These are phyloP conservation scores for Talaromyces wortmannii DNA, from an alignment of 495 filamentous ascomycete species.

Conservation along the genomic window DNA sequence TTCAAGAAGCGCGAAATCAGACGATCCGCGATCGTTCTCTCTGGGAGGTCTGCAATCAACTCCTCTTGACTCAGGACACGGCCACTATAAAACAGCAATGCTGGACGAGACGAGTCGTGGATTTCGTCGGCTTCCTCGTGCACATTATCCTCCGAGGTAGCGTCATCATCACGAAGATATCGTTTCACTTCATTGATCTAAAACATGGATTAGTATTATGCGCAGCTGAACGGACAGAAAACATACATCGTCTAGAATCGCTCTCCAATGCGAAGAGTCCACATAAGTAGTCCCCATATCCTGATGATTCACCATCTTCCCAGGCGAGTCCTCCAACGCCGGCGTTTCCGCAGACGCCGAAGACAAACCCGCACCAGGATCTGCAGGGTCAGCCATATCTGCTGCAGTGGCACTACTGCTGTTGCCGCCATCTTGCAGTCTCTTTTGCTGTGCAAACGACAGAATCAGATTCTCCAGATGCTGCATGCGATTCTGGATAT, in stretches of 20 bases:
- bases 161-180: slow-evolving; percentile 11
- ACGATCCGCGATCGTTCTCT: slow-evolving; percentile 31
- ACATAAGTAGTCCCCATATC: slow-evolving; percentile 39
- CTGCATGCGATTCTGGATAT: slow-evolving; percentile 41
- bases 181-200: slow-evolving; percentile 30
- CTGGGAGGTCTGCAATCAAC: slow-evolving; percentile 31
- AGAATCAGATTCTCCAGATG: slow-evolving; percentile 47
- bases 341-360: slow-evolving; percentile 52
- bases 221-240: slow-evolving; percentile 2
- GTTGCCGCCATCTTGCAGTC: slow-evolving; percentile 4
- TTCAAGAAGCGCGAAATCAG: slow-evolving; percentile 40
- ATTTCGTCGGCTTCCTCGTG: slow-evolving; percentile 18
- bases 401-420: neutral
- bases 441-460: slow-evolving; percentile 34
- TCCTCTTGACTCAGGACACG: slow-evolving; percentile 25
- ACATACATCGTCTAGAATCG: slow-evolving; percentile 44
- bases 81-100: slow-evolving; percentile 33
- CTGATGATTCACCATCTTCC: slow-evolving; percentile 61
- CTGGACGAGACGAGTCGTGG: slow-evolving; percentile 19
- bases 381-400: neutral
- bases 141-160: slow-evolving; percentile 8
- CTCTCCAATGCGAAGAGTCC: slow-evolving; percentile 42
- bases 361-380: neutral
- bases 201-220: neutral
- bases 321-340: slow-evolving; percentile 41